Conservation (phyloP, 2,329 filamentous ascomycete species). For the Spiromastix sp. region DNA sequence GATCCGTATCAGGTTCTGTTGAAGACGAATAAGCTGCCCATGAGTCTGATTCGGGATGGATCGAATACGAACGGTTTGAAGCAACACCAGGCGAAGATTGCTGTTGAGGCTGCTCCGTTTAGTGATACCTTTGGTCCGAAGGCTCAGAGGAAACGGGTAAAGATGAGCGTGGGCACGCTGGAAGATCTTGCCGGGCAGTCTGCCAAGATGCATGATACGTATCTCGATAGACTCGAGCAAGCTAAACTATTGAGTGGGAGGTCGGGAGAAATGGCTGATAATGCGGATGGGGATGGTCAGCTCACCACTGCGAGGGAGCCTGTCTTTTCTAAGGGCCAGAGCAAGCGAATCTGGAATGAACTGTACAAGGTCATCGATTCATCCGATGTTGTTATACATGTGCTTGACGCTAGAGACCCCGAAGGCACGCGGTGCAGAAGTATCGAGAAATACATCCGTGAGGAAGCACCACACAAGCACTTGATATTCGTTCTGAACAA, state of each 20-base stretch:
- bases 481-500: constrained; percentile 84
- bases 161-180: constrained; percentile 73
- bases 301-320: constrained; percentile 63
- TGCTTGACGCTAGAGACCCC: constrained; percentile 81
- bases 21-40: constrained; percentile 92
- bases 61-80: constrained; percentile 73
- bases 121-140: constrained; percentile 87
- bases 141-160: constrained; percentile 83
- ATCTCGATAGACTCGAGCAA: constrained; percentile 71
- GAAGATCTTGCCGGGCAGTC: constrained; percentile 72
- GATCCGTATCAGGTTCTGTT: constrained; percentile 93
- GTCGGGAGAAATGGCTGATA: constrained; percentile 46
- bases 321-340: constrained; percentile 90
- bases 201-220: constrained; percentile 69
- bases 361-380: constrained; percentile 92
- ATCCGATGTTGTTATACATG: constrained; percentile 91
- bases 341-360: constrained; percentile 95
- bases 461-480: constrained; percentile 94
- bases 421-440: constrained; percentile 81
- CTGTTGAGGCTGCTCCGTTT: constrained; percentile 79
- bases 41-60: constrained; percentile 81
- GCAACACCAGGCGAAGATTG: constrained; percentile 88
- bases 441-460: constrained; percentile 84
- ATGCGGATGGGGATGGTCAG: constrained; percentile 36
- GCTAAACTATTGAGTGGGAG: constrained; percentile 64